These are phyloP conservation scores for Leccinum solheimii DNA, from an alignment of 1,284 basidiomycete genomes.

Conservation along the genomic window DNA sequence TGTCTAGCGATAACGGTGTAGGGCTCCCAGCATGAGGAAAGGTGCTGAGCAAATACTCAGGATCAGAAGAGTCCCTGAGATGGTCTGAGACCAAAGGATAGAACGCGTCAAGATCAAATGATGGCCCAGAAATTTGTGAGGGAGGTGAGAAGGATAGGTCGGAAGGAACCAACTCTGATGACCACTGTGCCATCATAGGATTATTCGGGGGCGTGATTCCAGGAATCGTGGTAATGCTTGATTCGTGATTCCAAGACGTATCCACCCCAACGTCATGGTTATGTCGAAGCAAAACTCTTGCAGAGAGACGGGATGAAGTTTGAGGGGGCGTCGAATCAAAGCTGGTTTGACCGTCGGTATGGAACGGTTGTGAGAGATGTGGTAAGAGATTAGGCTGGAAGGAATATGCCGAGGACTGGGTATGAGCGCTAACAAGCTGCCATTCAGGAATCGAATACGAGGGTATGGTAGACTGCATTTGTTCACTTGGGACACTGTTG, in stretches of 20 bases:
- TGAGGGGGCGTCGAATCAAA: not conserved
- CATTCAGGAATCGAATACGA: constrained; percentile 4
- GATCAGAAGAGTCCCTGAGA: constrained; percentile 1
- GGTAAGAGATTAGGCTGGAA: not conserved
- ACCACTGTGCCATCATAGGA: constrained; percentile 9
- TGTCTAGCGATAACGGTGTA: constrained; percentile 4
- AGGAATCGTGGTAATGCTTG: not conserved
- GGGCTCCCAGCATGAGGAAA: constrained; percentile 5
- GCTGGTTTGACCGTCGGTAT: constrained; percentile 3
- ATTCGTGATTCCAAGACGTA: constrained; percentile 4
- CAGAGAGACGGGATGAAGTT: constrained; percentile 1
- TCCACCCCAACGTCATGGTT: not conserved
- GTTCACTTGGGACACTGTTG: constrained; percentile 2
- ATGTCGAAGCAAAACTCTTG: constrained; percentile 2
- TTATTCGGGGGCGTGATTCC: not conserved
- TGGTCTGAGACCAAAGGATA: constrained; percentile 9
- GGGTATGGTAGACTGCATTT: not conserved
- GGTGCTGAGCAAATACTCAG: not conserved
- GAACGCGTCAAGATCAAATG: not conserved
- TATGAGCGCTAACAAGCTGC: constrained; percentile 7
- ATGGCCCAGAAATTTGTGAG: not conserved
- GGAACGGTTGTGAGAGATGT: constrained; percentile 2
- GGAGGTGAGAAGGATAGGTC: not conserved
- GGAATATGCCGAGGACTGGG: constrained; percentile 3
- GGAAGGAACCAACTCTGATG: not conserved